Percentiles rank a stretch among this genome's conserved stretches.
These are phyloP conservation scores for Colletotrichum lindemuthianum DNA, from an alignment of 2,329 filamentous ascomycete species.

Conservation along the genomic window DNA sequence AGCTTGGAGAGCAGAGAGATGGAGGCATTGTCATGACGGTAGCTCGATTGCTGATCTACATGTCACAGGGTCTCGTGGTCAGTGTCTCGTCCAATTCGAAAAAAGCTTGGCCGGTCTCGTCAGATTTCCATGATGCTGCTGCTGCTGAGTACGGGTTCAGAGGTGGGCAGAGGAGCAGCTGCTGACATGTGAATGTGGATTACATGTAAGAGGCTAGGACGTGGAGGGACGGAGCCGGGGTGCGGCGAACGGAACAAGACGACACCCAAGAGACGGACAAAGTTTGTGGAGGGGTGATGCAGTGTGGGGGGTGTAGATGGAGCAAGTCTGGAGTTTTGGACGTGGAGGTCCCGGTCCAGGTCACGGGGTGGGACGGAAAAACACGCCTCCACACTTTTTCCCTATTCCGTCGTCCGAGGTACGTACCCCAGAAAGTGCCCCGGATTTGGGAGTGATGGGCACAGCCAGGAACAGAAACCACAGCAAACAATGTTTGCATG, in stretches of 20 bases:
- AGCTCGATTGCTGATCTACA: slow-evolving; percentile 50
- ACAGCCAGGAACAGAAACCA: slow-evolving; percentile 12
- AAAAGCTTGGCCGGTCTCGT: not conserved
- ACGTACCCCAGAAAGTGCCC: slow-evolving; percentile 26
- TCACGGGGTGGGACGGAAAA: slow-evolving; percentile 24
- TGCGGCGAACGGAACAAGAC: slow-evolving; percentile 15
- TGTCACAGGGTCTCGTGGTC: slow-evolving; percentile 44
- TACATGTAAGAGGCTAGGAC: slow-evolving; percentile 27
- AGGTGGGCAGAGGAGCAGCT: slow-evolving; percentile 7
- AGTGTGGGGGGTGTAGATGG: slow-evolving; percentile 10
- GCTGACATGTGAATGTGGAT: slow-evolving; percentile 40
- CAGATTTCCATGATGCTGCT: slow-evolving; percentile 19
- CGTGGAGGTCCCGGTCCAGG: slow-evolving; percentile 31
- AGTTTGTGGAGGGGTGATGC: slow-evolving; percentile 3
- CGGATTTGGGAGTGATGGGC: slow-evolving; percentile 25
- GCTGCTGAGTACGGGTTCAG: slow-evolving; percentile 12
- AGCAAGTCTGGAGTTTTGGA: slow-evolving; percentile 3
- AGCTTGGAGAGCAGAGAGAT: slow-evolving; percentile 43
- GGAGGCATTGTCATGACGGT: slow-evolving; percentile 44
- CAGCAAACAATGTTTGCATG: slow-evolving; percentile 3
- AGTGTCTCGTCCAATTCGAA: slow-evolving; percentile 36
- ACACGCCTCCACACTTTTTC: slow-evolving; percentile 23
- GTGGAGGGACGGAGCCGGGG: slow-evolving; percentile 34
- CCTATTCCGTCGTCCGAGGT: slow-evolving; percentile 17
- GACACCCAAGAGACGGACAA: slow-evolving; percentile 4